phyloP scores from a whole-genome alignment of 371 early-diverging fungal species.

The Mucor saturninus region DNA sequence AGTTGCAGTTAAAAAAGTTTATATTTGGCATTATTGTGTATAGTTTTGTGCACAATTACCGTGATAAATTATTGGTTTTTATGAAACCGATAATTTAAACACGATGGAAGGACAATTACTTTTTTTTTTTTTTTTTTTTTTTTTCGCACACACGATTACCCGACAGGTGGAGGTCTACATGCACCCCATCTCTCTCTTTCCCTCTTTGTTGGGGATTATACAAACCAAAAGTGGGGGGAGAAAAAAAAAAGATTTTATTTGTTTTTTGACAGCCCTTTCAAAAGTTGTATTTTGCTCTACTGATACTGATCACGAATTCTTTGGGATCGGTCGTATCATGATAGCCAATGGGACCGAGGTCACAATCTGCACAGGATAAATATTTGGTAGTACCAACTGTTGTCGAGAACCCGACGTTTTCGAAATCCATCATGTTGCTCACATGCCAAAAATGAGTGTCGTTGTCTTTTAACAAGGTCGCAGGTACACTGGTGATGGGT shows the following conservation, averaged over 20 bases:
- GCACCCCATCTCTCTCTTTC: too few relatives aligned
- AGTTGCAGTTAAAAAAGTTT: not conserved
- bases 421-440: slow-evolving; percentile 74
- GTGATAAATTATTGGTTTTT: not conserved
- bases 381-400: slow-evolving; percentile 63
- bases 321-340: slow-evolving; percentile 51
- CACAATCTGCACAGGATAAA: slow-evolving; percentile 84
- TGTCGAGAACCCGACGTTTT: slow-evolving; percentile 81
- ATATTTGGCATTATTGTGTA: not conserved
- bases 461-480: slow-evolving; percentile 14
- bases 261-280: not conserved
- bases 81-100: not conserved
- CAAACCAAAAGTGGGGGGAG: too few relatives aligned
- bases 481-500: slow-evolving; percentile 32
- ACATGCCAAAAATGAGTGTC: slow-evolving; percentile 60
- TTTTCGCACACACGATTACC: too few relatives aligned
- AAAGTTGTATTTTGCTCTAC: slow-evolving; percentile 54
- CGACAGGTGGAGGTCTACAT: too few relatives aligned
- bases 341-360: slow-evolving; percentile 79
- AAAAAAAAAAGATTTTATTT: too few relatives aligned
- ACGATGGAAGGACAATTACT: not conserved
- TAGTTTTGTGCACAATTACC: not conserved
- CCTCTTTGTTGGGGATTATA: too few relatives aligned
- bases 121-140: not conserved
- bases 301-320: slow-evolving; percentile 59